phyloP scores from a whole-genome alignment of 2,329 filamentous ascomycete species.

The Phialophora macrospora region DNA sequence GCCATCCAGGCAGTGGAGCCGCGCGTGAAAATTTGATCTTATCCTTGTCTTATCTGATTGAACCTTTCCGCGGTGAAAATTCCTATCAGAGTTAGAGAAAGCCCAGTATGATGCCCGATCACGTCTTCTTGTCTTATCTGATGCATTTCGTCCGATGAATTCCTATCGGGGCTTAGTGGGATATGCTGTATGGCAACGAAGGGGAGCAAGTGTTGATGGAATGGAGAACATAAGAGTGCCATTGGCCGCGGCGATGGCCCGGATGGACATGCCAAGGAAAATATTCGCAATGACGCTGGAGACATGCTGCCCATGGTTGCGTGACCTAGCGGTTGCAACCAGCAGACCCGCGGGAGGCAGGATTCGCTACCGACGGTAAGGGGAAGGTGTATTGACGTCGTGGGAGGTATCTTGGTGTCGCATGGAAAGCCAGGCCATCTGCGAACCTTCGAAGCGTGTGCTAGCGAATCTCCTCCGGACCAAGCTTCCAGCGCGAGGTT shows the following conservation, averaged over 20 bases:
- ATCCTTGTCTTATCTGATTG: conserved; percentile 11
- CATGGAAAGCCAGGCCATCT: background rate
- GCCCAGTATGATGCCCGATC: background rate
- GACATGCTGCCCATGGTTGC: background rate
- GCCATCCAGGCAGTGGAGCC: background rate
- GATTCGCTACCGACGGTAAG: background rate
- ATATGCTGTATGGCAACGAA: background rate
- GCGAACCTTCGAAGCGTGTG: background rate
- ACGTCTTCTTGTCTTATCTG: background rate
- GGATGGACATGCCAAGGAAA: background rate
- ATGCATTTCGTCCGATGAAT: background rate
- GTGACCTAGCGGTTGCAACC: background rate
- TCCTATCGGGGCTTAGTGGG: background rate
- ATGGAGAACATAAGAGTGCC: background rate
- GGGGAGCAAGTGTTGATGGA: background rate
- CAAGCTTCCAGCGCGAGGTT: background rate
- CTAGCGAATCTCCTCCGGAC: background rate
- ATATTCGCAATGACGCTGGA: background rate
- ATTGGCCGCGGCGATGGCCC: conserved; percentile 5
- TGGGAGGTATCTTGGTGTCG: background rate
- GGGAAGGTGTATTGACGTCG: background rate
- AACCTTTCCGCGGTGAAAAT: background rate
- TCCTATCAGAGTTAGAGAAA: background rate
- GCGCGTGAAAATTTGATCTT: conserved; percentile 3
- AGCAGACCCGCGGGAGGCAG: background rate